phyloP scores from a whole-genome alignment of 495 filamentous ascomycete species.

The Aspergillus hancockii region DNA sequence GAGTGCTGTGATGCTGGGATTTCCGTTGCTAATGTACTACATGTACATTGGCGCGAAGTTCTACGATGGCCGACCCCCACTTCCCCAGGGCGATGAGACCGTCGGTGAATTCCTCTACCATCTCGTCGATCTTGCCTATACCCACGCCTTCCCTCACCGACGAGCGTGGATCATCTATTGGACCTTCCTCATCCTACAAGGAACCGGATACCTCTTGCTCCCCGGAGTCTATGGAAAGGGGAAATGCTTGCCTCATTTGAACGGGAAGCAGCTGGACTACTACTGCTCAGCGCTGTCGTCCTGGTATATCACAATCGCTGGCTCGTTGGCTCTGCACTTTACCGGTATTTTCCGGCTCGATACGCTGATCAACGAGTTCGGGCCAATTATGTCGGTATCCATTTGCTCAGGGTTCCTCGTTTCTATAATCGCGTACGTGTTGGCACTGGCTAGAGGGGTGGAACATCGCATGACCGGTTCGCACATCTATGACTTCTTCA shows the following conservation, averaged over 20 bases:
- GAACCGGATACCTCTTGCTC: slow-evolving; percentile 69
- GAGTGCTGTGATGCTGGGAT: slow-evolving; percentile 76
- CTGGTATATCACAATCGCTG: slow-evolving; percentile 77
- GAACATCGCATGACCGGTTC: slow-evolving; percentile 92
- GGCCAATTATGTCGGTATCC: slow-evolving; percentile 79
- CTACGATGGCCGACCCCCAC: slow-evolving; percentile 78
- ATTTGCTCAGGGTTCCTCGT: slow-evolving; percentile 83
- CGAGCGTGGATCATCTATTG: slow-evolving; percentile 88
- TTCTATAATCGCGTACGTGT: slow-evolving; percentile 75
- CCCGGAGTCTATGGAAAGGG: slow-evolving; percentile 79
- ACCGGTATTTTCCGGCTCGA: slow-evolving; percentile 79
- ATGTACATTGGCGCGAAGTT: slow-evolving; percentile 94
- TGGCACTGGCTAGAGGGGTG: slow-evolving; percentile 72
- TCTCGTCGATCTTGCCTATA: slow-evolving; percentile 65
- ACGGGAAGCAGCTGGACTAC: slow-evolving; percentile 77
- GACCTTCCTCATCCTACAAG: slow-evolving; percentile 77
- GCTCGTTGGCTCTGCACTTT: slow-evolving; percentile 66
- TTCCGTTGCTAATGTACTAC: slow-evolving; percentile 92
- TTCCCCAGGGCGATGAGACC: slow-evolving; percentile 59
- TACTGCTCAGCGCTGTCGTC: slow-evolving; percentile 82
- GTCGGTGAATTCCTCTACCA: slow-evolving; percentile 64
- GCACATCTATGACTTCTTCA: slow-evolving; percentile 95
- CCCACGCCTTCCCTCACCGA: slow-evolving; percentile 71
- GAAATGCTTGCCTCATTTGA: slow-evolving; percentile 75
- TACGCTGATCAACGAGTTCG: slow-evolving; percentile 87